These are phyloP conservation scores for Podaxis sp. DNA, from an alignment of 768 basidiomycete species.

Conservation along the genomic window DNA sequence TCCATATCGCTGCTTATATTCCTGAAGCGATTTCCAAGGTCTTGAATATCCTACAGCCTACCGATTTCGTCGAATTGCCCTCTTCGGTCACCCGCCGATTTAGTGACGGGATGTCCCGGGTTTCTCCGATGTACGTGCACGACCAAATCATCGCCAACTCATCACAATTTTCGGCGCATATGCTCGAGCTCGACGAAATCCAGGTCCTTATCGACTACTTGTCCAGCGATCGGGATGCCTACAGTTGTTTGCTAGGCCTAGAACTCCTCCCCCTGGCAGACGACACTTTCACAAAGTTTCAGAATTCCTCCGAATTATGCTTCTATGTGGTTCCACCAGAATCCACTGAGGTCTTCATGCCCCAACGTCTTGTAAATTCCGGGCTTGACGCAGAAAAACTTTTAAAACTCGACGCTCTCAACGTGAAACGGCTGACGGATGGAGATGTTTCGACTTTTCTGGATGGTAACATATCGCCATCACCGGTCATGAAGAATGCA, in stretches of 20 bases:
- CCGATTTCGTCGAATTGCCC: slow-evolving; percentile 1
- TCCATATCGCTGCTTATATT: background rate
- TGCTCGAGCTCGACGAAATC: slow-evolving; percentile 24
- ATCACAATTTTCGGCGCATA: slow-evolving; percentile 17
- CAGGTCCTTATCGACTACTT: slow-evolving; percentile 30
- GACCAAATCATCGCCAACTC: slow-evolving; percentile 1
- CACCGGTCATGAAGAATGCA: background rate
- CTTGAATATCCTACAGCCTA: background rate
- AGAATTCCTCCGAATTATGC: slow-evolving; percentile 18
- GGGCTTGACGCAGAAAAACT: background rate
- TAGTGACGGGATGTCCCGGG: background rate
- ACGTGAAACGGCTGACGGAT: background rate
- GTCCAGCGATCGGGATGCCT: slow-evolving; percentile 13
- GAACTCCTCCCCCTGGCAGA: slow-evolving; percentile 37
- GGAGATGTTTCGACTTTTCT: background rate
- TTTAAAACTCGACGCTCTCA: background rate
- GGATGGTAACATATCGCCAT: background rate
- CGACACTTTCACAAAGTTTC: slow-evolving; percentile 29
- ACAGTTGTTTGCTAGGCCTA: slow-evolving; percentile 28
- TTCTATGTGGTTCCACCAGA: slow-evolving; percentile 29
- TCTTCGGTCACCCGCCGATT: background rate
- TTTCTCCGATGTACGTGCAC: slow-evolving; percentile 8
- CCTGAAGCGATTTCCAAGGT: background rate
- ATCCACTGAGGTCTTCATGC: slow-evolving; percentile 23
- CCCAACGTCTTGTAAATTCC: slow-evolving; percentile 13